Base-by-base conservation (phyloP, 768 basidiomycete species). In the Termitomyces sp. region DNA sequence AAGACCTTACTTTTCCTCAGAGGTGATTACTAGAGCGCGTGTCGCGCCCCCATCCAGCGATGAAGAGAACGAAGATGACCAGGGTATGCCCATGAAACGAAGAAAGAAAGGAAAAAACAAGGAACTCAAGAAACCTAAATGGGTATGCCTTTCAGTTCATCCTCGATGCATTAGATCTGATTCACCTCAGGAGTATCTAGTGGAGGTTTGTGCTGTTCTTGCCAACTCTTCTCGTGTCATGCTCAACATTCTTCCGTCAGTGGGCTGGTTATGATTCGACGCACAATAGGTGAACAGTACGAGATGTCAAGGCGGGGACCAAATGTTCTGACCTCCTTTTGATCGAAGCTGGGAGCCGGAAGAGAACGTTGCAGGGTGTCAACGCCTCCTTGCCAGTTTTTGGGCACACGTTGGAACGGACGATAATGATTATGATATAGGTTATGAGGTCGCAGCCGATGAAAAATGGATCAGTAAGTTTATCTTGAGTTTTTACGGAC, bases 341-440 rank as follows among this genome's bases (percentile, higher is more conserved):
- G 17, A 5, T 17, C 11, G 37, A 51, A 90, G 89, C 62, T 90
- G 88, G 88, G 89, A 90, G 57, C 89, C 89, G 11, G 70, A 76
- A 50, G 70, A 69, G 7, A 87, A 90, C 65, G 74, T 90, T 14
- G 61, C 66, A 35, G 72, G 77, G 27, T 90, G 89, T 64, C 69
- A 78, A 16, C 77, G 83, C 19, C 73, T 90, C 16, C 69, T 89
- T 25, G 59, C 67, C n/a, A 84, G 82, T 59, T 90, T 90, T 66
- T 87, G 85, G 85, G 65, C 69, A 5, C 76, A 86, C 51, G 62
- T 89, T 19, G 87, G 87, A 1, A 66, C 67, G 17, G 84, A 89
- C 57, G 66, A 87, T 52, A 48, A 75, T 0, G 84, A 87, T 62
- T 86, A 86, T 68, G 43, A 60, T 10, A 56, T 76, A 32, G 85